Evolutionary conservation across 1,139 yeast species (phyloP).

Genomic region (Blastobotrys niveus): DNA sequence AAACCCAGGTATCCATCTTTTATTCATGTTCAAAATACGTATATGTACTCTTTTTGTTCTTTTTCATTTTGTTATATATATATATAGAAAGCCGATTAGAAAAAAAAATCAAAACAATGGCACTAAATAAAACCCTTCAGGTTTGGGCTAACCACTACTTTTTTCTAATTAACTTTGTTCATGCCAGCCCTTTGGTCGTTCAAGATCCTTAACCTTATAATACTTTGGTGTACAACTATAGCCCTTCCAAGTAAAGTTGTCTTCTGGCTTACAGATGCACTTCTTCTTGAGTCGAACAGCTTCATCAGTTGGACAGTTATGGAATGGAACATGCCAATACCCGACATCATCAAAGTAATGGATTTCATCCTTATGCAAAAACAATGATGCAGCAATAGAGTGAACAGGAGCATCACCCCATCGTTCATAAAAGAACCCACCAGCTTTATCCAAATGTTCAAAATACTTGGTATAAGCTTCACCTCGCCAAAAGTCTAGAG

Average conservation of each 20-base stretch:
- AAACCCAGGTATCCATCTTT: no score
- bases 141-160: no score
- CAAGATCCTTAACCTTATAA: constrained; percentile 55
- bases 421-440: constrained; percentile 86
- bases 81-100: no score
- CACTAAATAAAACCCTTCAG: no score
- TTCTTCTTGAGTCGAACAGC: constrained; percentile 40
- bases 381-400: constrained; percentile 68
- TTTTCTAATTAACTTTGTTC: not conserved
- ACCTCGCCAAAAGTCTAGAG: constrained; percentile 69
- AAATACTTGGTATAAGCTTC: constrained; percentile 64
- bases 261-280: constrained; percentile 48
- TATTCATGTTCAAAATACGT: no score
- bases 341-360: constrained; percentile 83
- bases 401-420: constrained; percentile 98
- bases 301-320: constrained; percentile 57
- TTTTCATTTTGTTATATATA: no score
- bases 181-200: constrained; percentile 54
- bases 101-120: no score
- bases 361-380: constrained; percentile 57
- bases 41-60: no score
- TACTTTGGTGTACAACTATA: constrained; percentile 79
- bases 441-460: constrained; percentile 63
- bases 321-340: constrained; percentile 76
- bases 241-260: constrained; percentile 82